These are phyloP conservation scores for Ascobolus immersus DNA, from an alignment of 495 filamentous ascomycete genomes.

Conservation along the genomic window DNA sequence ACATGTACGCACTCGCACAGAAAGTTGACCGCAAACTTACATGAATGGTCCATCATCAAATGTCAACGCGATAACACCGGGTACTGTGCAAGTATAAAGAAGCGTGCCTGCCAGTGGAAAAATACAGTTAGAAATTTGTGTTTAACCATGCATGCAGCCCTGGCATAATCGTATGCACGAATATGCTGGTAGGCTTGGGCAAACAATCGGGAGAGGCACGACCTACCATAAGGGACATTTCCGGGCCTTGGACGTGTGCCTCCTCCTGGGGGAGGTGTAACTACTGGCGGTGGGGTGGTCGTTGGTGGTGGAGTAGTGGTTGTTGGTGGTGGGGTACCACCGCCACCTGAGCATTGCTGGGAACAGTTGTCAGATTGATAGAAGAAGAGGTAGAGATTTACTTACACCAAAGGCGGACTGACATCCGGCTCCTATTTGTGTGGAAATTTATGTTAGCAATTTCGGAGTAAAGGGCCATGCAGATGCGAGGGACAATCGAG, in stretches of 20 bases:
- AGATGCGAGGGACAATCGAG: no score
- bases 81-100: constrained; percentile 27
- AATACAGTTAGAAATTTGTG: not conserved
- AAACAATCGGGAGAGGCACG: no score
- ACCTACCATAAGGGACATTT: constrained; percentile 13
- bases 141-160: not conserved
- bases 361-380: not conserved
- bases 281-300: not conserved
- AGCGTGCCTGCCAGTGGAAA: constrained; percentile 11
- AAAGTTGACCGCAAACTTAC: constrained; percentile 2
- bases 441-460: constrained; percentile 3
- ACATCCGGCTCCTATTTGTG: constrained; percentile 13
- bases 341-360: not conserved
- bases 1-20: not conserved
- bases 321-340: not conserved
- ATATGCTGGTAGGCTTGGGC: no score
- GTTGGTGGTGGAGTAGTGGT: not conserved
- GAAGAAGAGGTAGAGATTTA: not conserved
- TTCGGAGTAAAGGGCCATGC: no score
- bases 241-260: constrained; percentile 8
- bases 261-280: not conserved
- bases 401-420: constrained; percentile 11
- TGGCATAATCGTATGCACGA: no score
- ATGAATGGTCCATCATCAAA: constrained; percentile 15
- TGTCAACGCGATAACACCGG: constrained; percentile 31